A percentile compares a stretch with the other conserved stretches of the same genome.
These are phyloP conservation scores for Lentithecium fluviatile DNA, from an alignment of 495 filamentous ascomycete genomes.

Conservation along the genomic window DNA sequence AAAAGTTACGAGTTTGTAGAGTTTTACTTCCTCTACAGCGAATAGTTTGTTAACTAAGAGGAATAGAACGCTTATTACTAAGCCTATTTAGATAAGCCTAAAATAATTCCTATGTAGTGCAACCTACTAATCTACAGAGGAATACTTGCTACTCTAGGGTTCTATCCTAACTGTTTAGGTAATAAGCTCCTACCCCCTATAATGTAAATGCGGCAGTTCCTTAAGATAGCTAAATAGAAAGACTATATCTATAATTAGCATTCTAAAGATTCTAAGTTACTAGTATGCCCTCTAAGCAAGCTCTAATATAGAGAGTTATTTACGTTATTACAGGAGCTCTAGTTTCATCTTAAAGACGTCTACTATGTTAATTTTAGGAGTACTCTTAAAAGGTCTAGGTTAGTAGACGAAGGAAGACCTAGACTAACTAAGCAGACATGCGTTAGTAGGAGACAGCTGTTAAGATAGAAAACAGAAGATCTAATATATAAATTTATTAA, in stretches of 20 bases:
- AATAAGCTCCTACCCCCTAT: constrained; percentile 8
- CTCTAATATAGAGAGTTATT: constrained; percentile 17
- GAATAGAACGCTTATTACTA: constrained; percentile 14
- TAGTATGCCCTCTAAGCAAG: constrained; percentile 12
- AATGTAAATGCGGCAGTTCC: constrained; percentile 7
- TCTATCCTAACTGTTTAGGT: constrained; percentile 17
- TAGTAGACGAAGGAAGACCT: constrained; percentile 2
- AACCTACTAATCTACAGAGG: constrained; percentile 12
- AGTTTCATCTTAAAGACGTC: constrained; percentile 18
- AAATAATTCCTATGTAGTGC: constrained; percentile 9
- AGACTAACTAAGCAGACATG: neutral
- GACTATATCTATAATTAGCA: constrained; percentile 18
- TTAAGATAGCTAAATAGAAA: constrained; percentile 14
- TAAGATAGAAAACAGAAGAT: too few relatives aligned
- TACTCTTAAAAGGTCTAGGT: constrained; percentile 11
- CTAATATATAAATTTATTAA: too few relatives aligned
- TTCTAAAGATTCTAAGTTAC: constrained; percentile 16
- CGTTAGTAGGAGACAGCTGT: too few relatives aligned
- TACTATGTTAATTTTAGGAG: constrained; percentile 13
- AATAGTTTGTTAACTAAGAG: constrained; percentile 8
- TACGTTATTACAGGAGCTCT: constrained; percentile 9
- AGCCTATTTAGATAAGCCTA: constrained; percentile 11
- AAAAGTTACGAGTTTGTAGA: constrained; percentile 4
- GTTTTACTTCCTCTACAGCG: constrained; percentile 8
- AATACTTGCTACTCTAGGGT: constrained; percentile 11